Conservation (phyloP, 768 basidiomycete genomes). For the Phaeolepiota aurea region DNA sequence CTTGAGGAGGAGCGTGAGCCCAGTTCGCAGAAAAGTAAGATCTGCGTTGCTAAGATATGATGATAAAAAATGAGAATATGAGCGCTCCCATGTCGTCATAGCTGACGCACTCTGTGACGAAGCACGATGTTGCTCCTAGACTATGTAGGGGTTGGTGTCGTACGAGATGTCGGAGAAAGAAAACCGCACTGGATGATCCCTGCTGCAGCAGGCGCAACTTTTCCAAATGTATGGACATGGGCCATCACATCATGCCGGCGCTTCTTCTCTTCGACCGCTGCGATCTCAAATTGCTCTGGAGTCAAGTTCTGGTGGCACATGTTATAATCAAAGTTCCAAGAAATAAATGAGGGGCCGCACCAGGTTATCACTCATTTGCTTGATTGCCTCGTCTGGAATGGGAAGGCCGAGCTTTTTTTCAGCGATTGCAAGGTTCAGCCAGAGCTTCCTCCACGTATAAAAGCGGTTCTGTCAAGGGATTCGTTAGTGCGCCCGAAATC, state of each 20-base stretch:
- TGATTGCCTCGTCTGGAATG: constrained; percentile 84
- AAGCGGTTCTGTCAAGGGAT: constrained; percentile 83
- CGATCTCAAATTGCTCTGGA: constrained; percentile 83
- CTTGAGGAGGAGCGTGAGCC: constrained; percentile 72
- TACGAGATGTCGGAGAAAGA: background rate
- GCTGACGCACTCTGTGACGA: constrained; percentile 85
- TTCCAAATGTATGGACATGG: constrained; percentile 96
- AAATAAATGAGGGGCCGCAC: constrained; percentile 31
- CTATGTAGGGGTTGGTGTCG: constrained; percentile 24
- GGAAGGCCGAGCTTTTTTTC: constrained; percentile 93
- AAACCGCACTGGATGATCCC: constrained; percentile 84
- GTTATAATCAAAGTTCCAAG: background rate
- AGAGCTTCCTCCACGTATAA: constrained; percentile 89
- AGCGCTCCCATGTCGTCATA: background rate
- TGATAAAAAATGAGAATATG: background rate
- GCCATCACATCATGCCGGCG: constrained; percentile 99
- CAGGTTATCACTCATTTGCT: constrained; percentile 91
- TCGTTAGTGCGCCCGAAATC: background rate
- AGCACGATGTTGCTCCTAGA: constrained; percentile 96
- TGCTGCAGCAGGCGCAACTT: constrained; percentile 87
- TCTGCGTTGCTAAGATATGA: constrained; percentile 76
- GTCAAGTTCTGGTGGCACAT: constrained; percentile 57
- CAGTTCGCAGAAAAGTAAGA: constrained; percentile 90
- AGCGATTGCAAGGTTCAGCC: constrained; percentile 94
- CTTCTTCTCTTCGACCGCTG: constrained; percentile 94